A percentile compares a stretch with the other conserved stretches of the same genome.
phyloP scores from a whole-genome alignment of 192 early-diverging fungal genomes.

The Coemansia sp. region DNA sequence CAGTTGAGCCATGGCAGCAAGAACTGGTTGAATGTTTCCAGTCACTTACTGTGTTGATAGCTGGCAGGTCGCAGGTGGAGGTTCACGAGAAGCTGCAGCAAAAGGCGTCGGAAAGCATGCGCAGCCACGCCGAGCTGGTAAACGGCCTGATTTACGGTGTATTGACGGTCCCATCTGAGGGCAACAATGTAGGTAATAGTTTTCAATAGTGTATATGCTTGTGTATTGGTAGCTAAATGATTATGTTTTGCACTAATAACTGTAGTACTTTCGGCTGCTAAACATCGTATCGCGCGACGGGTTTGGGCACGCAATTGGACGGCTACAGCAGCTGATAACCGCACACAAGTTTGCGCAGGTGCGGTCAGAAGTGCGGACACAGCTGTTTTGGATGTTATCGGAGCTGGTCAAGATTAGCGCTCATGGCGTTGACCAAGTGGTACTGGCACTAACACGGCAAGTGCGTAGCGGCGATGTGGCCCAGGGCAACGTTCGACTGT shows the following conservation, averaged over 20 bases:
- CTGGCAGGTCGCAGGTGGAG: constrained; percentile 57
- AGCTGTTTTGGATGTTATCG: constrained; percentile 63
- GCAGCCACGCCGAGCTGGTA: constrained; percentile 52
- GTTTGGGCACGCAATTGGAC: constrained; percentile 43
- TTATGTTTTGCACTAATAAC: too few relatives aligned
- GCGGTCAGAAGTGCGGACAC: constrained; percentile 39
- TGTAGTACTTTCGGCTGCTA: constrained; percentile 58
- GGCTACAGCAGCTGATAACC: constrained; percentile 35
- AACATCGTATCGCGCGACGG: constrained; percentile 67
- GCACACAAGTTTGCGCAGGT: constrained; percentile 42
- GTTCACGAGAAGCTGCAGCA: constrained; percentile 63
- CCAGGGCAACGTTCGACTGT: constrained; percentile 48
- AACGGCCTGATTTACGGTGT: constrained; percentile 64
- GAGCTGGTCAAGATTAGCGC: constrained; percentile 57
- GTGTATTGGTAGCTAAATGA: not conserved
- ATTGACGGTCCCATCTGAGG: constrained; percentile 48
- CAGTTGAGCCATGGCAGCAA: constrained; percentile 50
- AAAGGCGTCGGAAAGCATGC: constrained; percentile 56
- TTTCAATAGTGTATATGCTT: not conserved
- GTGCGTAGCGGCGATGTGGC: constrained; percentile 62
- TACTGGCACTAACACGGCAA: constrained; percentile 59
- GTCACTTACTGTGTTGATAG: constrained; percentile 22
- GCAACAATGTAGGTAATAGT: constrained; percentile 25
- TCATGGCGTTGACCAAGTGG: constrained; percentile 55
- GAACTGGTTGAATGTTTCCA: constrained; percentile 47